Evolutionary conservation across 768 basidiomycete genomes (phyloP), one percentile per base, ranked within the genome.

Genomic region (Kwoniella shandongensis): DNA sequence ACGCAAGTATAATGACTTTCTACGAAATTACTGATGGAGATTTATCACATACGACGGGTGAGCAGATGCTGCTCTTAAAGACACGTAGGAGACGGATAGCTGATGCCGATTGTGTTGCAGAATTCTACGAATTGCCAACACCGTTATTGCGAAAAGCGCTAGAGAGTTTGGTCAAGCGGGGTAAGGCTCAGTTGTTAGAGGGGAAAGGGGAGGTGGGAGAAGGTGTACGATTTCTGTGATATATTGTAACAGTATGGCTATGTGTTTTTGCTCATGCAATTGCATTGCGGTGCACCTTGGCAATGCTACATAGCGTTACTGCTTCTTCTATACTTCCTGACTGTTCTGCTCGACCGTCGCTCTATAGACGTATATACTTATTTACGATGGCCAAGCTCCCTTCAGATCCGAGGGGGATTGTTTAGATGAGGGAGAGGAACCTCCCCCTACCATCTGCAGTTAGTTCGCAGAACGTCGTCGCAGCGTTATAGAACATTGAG

Each of bases 11-110:
- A 61, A 62, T 80, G 67, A 80, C 79, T 0, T 77, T 79, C 48
- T 79, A 77, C 60, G 79, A 80, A 51, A 66, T 80, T 11, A 76
- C 75, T 1, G 77, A 79, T 27, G 77, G 76, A 17, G 76, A 77
- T 53, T 48, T 77, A 44, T 69, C 73, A 13, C 61, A 76, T 56
- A 70, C 65, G 17, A 75, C 72, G 30, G 76, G 70, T 73, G 30
- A 48, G 65, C 51, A 32, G 32, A 32, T 32, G 7, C 32, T 6
- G 32, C 6, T 32, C 32, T 32, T 32, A 7, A 40, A 7, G 11
- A 8, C 29, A 22, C 26, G 44, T 49, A n/a, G 15, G 8, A 22
- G 20, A 44, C 6, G 32, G 7, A 13, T 6, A 13, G 32, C 2
- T 32, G 35, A 42, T 63, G 29, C 36, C 8, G 11, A 6, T 15